phyloP scores from a whole-genome alignment of 1,284 basidiomycete genomes.

The Naganishia liquefaciens region DNA sequence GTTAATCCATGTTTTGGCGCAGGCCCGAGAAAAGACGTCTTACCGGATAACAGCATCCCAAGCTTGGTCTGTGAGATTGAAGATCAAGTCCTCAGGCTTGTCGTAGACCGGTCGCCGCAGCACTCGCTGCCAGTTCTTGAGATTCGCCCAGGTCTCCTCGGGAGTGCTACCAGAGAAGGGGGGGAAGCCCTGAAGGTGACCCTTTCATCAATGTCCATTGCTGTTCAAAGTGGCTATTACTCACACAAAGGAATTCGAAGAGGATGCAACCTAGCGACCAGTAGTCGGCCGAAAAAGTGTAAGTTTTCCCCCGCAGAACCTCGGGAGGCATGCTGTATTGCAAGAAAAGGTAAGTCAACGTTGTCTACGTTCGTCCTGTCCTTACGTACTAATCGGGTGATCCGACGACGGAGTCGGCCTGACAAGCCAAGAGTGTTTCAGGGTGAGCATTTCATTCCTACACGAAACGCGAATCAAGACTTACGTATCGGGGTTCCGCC shows the following conservation, averaged over 20 bases:
- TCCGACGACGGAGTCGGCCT: slow-evolving; percentile 95
- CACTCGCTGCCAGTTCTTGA: slow-evolving; percentile 96
- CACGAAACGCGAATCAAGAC: slow-evolving; percentile 24
- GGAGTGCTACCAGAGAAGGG: slow-evolving; percentile 94
- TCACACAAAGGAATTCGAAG: slow-evolving; percentile 82
- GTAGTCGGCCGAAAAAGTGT: slow-evolving; percentile 94
- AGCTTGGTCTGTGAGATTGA: slow-evolving; percentile 89
- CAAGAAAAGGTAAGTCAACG: slow-evolving; percentile 40
- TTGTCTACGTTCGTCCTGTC: background rate
- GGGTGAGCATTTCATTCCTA: slow-evolving; percentile 7
- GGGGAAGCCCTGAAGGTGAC: slow-evolving; percentile 70
- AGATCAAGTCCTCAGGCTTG: slow-evolving; percentile 92
- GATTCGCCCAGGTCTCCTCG: slow-evolving; percentile 98
- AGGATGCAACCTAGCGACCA: slow-evolving; percentile 99
- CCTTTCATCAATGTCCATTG: slow-evolving; percentile 7
- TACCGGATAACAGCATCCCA: slow-evolving; percentile 95
- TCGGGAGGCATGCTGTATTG: slow-evolving; percentile 61
- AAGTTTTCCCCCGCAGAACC: slow-evolving; percentile 90
- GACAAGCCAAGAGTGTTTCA: background rate
- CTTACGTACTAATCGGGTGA: slow-evolving; percentile 79
- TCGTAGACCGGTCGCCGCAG: slow-evolving; percentile 91
- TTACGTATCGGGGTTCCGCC: slow-evolving; percentile 78
- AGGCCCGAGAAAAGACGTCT: background rate
- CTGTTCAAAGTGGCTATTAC: slow-evolving; percentile 9
- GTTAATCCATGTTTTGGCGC: no score